phyloP scores from a whole-genome alignment of 345 rosid genomes.

The Syzygium aqueum region DNA sequence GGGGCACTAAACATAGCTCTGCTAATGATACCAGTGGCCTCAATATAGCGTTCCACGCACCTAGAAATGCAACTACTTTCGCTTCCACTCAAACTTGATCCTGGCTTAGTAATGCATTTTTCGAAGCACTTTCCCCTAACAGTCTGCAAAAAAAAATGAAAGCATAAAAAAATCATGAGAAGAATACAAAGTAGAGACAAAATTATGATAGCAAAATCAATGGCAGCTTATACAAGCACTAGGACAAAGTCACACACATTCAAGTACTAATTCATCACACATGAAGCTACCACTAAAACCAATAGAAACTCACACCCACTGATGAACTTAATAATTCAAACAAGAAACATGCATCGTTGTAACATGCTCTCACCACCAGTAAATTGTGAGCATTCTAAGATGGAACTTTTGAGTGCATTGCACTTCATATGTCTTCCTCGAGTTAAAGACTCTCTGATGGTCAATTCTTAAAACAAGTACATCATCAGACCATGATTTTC shows the following conservation, averaged over 20 bases:
- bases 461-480: not conserved
- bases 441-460: not conserved
- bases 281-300: not conserved
- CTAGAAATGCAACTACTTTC: constrained; percentile 94
- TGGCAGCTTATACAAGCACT: not conserved
- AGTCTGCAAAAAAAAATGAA: constrained; percentile 32
- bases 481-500: not conserved
- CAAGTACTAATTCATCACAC: not conserved
- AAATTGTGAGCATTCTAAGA: not conserved
- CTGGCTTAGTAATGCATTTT: constrained; percentile 82
- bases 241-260: not conserved
- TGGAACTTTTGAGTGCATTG: not conserved
- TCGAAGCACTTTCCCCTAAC: constrained; percentile 79
- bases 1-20: constrained; percentile 47
- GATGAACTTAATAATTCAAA: not conserved
- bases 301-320: not conserved
- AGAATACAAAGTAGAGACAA: not conserved
- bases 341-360: not conserved
- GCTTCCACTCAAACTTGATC: constrained; percentile 80
- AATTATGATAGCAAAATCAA: not conserved
- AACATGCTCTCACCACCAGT: not conserved
- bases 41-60: constrained; percentile 96
- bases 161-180: not conserved
- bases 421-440: not conserved
- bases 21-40: constrained; percentile 79